Evolutionary conservation across 2,329 filamentous ascomycete species (phyloP), one percentile per base, ranked within the genome.

Genomic region (Xylariaceae sp.): DNA sequence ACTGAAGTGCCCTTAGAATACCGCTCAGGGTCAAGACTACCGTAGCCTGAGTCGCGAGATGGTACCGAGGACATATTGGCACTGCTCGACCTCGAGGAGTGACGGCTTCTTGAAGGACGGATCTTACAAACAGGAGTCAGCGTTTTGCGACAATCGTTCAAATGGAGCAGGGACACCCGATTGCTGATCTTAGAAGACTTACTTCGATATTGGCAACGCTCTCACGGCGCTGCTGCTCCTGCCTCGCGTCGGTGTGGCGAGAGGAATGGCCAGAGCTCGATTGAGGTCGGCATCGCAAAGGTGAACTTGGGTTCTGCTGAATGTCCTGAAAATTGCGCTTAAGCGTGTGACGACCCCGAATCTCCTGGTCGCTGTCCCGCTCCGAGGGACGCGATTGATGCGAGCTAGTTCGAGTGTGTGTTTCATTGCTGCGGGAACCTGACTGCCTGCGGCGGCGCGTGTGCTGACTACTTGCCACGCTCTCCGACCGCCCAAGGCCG

Each of bases 1-100:
- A 6, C 17, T 28, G 49, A 52, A 44, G 39, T 17, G 21, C 14
- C 6, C 16, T 28, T 44, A 11, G 37, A 43, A 37, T 53, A n/a
- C 7, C 21, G 28, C 7, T 45, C 29, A 7, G 26, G 29, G 9
- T 19, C 39, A 39, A 53, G 41, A 29, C 39, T 53, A 9, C 40
- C 40, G 31, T 53, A 53, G 39, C 49, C 49, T 28, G 49, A 53
- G 34, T 44, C 49, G 17, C 23, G 24, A 23, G n/a, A n/a, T n/a
- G 24, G 26, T 33, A 31, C 12, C 4, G 40, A 53, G 19, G 31
- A 36, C 26, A 19, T 21, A 39, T 37, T 37, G 31, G 23, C 17
- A 12, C n/a, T 39, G 2, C 49, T 36, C 17, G 49, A 37, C 24
- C 31, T 53, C 6, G 29, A 53, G 8, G 12, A 3, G 40, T 16